Conservation (phyloP, 2,329 filamentous ascomycete genomes). For the Xylariaceae sp. region DNA sequence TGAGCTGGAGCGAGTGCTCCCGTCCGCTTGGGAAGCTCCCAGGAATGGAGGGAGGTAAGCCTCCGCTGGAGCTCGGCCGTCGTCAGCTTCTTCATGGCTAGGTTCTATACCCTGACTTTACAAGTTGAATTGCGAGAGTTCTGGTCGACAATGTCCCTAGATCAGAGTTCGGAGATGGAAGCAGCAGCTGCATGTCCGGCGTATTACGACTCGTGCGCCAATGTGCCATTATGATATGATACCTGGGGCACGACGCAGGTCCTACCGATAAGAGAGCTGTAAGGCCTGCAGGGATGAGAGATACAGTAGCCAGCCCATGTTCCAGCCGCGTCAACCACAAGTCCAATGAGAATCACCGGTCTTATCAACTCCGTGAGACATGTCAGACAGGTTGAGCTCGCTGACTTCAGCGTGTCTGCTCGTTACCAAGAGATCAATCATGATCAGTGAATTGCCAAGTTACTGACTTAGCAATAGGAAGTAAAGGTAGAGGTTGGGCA, state of each 20-base stretch:
- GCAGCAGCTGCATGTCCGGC: background rate
- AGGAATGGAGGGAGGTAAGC: constrained; percentile 45
- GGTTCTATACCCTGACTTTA: background rate
- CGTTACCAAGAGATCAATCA: background rate
- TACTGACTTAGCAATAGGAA: background rate
- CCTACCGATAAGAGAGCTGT: constrained; percentile 16
- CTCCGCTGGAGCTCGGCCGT: constrained; percentile 39
- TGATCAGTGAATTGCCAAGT: background rate
- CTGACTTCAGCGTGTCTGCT: background rate
- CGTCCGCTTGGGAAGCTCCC: constrained; percentile 52
- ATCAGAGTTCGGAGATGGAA: background rate
- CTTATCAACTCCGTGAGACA: constrained; percentile 17
- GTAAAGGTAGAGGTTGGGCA: background rate
- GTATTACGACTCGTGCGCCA: background rate
- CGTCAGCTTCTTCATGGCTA: constrained; percentile 28
- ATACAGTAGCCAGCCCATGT: constrained; percentile 10
- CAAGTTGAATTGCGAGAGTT: background rate
- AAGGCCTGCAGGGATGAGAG: constrained; percentile 14
- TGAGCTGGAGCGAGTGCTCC: constrained; percentile 49
- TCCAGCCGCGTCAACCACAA: constrained; percentile 6
- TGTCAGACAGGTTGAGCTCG: background rate
- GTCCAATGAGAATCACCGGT: constrained; percentile 20
- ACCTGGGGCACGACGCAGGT: background rate
- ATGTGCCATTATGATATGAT: constrained; percentile 5
- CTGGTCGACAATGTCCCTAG: background rate